Evolutionary conservation across 164 flowering plant species (phyloP), one percentile per base, ranked within the genome.

Genomic region (Santalum album): DNA sequence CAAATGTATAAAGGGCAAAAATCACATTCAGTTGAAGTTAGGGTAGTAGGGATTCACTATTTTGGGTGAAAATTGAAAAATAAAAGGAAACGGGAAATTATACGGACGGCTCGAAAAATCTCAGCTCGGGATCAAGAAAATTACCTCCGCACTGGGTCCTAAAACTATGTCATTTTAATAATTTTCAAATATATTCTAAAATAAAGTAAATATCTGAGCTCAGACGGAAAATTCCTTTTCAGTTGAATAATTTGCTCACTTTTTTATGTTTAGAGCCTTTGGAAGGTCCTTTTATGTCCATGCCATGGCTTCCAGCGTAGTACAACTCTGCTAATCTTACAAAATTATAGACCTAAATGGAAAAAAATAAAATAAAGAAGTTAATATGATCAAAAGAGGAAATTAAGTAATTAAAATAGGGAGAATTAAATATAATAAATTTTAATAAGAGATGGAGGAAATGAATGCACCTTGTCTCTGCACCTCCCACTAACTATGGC

Each of bases 401-500:
- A 42, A n/a, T n/a, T n/a, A 22, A 25, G 15, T 17, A 7, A 36
- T 9, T 12, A 20, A 9, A 43, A 40, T 12, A 12, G 9, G 5
- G 32, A 5, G 19, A 46, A 22, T 47, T 19, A 9, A 5, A n/a
- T n/a, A 9, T 29, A 9, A 3, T 29, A n/a, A n/a, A 9, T 29
- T n/a, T n/a, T n/a, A n/a, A n/a, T n/a, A n/a, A 26, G 25, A 47
- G 26, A 6, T 25, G n/a, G n/a, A 11, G 23, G 19, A 27, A 2
- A 25, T n/a, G 48, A 75, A 71, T 69, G 75, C 66, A 84, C 91
- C 82, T 81, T 84, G 73, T 76, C 85, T 59, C 81, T 71, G 72
- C 90, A 81, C 49, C 96, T 79, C 34, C 96, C 96, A 59, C 77
- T 87, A 51, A 85, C 85, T 17, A 87, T 87, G 0, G 96, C 90